Conservation (phyloP, 257 asterid species). For the Fraxinus excelsior region DNA sequence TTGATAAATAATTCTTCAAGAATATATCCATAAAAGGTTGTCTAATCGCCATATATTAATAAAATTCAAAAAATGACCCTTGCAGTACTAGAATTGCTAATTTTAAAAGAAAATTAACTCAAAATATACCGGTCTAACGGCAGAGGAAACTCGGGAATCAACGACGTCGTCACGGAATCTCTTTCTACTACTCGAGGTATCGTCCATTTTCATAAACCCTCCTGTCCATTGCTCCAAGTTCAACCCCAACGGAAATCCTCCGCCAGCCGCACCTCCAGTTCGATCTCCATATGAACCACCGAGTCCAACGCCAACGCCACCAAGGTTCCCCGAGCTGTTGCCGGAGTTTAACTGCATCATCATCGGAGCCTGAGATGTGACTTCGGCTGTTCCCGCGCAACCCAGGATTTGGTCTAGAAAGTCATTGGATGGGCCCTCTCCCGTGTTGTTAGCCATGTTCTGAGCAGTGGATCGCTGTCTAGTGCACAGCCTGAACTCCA, state of each 20-base stretch:
- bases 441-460: conserved; percentile 72
- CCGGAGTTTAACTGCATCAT: conserved; percentile 60
- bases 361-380: conserved; percentile 49
- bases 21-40: neutral
- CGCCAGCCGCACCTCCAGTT: conserved; percentile 40
- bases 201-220: conserved; percentile 63
- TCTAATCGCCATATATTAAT: neutral
- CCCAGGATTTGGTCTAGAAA: conserved; percentile 85
- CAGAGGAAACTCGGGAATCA: conserved; percentile 62
- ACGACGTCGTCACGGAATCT: conserved; percentile 63
- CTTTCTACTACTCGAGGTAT: conserved; percentile 63
- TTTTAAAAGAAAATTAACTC: neutral
- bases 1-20: neutral
- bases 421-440: conserved; percentile 78
- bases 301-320: conserved; percentile 46
- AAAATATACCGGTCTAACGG: conserved; percentile 53
- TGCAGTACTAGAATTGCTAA: neutral
- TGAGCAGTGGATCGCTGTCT: neutral
- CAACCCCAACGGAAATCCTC: conserved; percentile 80
- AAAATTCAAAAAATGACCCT: neutral
- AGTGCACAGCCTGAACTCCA: neutral
- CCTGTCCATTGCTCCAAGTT: conserved; percentile 81
- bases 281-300: conserved; percentile 46
- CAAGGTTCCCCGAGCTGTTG: conserved; percentile 60
- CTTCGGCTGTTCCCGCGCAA: conserved; percentile 42